phyloP scores from a whole-genome alignment of 2,329 filamentous ascomycete genomes.

The Diaporthe citriasiana region DNA sequence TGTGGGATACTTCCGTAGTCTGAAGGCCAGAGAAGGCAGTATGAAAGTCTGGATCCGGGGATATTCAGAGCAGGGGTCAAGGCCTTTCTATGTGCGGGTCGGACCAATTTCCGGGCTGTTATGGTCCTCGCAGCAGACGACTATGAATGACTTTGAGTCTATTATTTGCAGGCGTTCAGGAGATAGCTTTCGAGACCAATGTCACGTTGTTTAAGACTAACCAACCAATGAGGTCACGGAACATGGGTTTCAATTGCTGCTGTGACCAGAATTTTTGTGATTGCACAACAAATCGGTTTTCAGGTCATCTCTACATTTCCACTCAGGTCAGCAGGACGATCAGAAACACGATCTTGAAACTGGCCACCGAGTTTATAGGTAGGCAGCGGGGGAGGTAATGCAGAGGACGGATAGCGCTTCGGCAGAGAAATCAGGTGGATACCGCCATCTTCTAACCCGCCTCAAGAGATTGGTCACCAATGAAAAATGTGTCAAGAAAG shows the following conservation, averaged over 20 bases:
- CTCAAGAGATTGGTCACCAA: background rate
- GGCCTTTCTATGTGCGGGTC: background rate
- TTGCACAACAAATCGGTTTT: background rate
- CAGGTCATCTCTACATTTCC: background rate
- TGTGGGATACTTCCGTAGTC: background rate
- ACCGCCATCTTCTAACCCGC: background rate
- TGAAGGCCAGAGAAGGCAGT: background rate
- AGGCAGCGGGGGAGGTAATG: no score
- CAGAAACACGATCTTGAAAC: background rate
- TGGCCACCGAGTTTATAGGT: background rate
- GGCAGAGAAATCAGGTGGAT: background rate
- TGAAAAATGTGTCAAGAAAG: background rate
- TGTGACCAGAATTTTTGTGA: background rate
- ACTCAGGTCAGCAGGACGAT: background rate
- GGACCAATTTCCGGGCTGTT: background rate
- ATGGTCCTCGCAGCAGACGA: background rate
- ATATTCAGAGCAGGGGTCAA: background rate
- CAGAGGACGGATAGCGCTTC: no score
- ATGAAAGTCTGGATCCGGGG: background rate
- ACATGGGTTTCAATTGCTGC: background rate
- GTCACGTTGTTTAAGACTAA: background rate
- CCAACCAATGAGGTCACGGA: background rate
- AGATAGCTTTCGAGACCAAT: conserved; percentile 22
- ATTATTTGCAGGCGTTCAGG: background rate
- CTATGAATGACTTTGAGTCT: conserved; percentile 23